phyloP scores from a whole-genome alignment of 208 protist species.

The Leishmania aethiopica region DNA sequence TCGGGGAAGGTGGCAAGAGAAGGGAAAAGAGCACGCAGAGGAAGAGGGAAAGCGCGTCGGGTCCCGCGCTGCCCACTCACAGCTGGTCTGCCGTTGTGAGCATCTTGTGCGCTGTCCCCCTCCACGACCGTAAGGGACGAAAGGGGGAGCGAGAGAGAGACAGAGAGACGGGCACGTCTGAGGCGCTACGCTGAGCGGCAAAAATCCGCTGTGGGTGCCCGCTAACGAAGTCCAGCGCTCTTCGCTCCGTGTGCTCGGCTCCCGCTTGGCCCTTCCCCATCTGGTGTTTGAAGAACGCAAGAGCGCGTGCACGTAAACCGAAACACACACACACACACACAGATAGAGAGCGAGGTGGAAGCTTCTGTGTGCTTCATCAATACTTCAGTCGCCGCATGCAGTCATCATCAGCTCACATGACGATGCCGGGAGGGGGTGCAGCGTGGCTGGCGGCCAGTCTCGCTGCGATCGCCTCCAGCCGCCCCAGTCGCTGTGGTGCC shows the following conservation, averaged over 20 bases:
- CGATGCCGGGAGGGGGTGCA: conserved; percentile 23
- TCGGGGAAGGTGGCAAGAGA: too few species aligned
- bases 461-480: neutral
- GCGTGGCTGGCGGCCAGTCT: conserved; percentile 8
- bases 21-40: neutral
- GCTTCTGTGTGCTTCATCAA: neutral
- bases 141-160: neutral
- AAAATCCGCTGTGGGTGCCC: neutral
- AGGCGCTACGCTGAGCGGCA: neutral
- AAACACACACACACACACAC: neutral
- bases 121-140: neutral
- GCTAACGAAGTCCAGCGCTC: neutral
- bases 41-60: neutral
- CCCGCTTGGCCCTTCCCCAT: neutral
- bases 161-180: neutral
- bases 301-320: neutral
- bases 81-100: neutral
- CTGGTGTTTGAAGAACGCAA: neutral
- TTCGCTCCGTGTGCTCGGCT: neutral
- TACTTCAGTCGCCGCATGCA: neutral
- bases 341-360: neutral
- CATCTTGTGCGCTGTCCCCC: neutral
- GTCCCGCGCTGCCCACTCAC: neutral
- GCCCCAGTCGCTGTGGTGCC: neutral
- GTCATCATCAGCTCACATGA: conserved; percentile 4